phyloP scores from a whole-genome alignment of 257 asterid species.

The Solanum chiquidenum region DNA sequence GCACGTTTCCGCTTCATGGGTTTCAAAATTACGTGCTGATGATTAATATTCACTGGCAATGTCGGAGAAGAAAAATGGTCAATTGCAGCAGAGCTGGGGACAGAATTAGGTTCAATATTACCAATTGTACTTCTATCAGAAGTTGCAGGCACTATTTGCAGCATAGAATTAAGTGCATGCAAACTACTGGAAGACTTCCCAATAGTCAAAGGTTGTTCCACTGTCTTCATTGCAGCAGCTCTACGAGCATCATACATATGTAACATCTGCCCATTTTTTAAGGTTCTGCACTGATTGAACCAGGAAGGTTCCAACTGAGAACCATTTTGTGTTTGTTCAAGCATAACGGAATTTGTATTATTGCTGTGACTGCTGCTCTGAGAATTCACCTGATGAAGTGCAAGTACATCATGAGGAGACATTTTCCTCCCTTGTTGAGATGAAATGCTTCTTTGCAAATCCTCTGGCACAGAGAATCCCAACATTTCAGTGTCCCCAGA shows the following conservation, averaged over 20 bases:
- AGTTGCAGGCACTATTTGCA: slow-evolving; percentile 23
- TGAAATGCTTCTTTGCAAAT: slow-evolving; percentile 20
- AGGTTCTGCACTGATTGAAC: slow-evolving; percentile 61
- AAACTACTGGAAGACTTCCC: slow-evolving; percentile 31
- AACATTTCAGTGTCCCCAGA: slow-evolving; percentile 35
- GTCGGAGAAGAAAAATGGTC: slow-evolving; percentile 29
- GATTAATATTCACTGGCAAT: slow-evolving; percentile 17
- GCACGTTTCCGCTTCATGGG: slow-evolving; percentile 53
- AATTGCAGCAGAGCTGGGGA: slow-evolving; percentile 16
- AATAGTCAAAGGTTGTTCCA: slow-evolving; percentile 27
- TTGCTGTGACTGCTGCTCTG: slow-evolving; percentile 9
- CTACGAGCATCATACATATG: slow-evolving; percentile 27
- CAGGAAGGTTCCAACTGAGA: slow-evolving; percentile 85
- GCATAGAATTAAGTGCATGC: slow-evolving; percentile 29
- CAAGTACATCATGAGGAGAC: slow-evolving; percentile 32
- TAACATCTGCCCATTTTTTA: slow-evolving; percentile 44
- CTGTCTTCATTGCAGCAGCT: slow-evolving; percentile 19
- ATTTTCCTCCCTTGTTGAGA: slow-evolving; percentile 41
- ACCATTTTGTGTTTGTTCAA: slow-evolving; percentile 26
- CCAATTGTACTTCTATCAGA: slow-evolving; percentile 24
- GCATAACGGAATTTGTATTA: slow-evolving; percentile 7
- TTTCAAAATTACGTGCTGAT: slow-evolving; percentile 19
- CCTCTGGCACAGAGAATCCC: slow-evolving; percentile 28
- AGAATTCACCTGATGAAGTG: slow-evolving; percentile 17
- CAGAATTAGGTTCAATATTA: slow-evolving; percentile 13